Evolutionary conservation across 768 basidiomycete species (phyloP), one percentile per base, ranked within the genome.

Genomic region (Boletus barrowsii): DNA sequence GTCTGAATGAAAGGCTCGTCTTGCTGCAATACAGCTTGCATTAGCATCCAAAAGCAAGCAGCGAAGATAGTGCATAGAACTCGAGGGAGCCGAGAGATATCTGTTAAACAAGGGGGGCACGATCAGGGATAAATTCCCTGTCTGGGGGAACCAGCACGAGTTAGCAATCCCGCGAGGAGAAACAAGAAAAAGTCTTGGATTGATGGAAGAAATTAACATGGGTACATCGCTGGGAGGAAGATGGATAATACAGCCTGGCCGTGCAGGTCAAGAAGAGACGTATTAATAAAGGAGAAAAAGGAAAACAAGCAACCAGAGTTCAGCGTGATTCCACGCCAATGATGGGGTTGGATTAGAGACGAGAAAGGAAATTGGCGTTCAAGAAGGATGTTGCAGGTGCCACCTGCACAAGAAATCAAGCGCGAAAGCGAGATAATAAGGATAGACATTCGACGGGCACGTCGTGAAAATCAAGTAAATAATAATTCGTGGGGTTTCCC

Each of bases 381-480:
- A 54, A 50, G 20, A 53, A 35, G 33, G 47, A 52, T 44, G 35
- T 51, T 22, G 48, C 54, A 42, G 36, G 54, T 49, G 49, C 33
- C 53, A 53, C 54, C 40, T 56, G 55, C 43, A 55, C 58, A 53
- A 57, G 55, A 58, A 53, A 60, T 51, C 61, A 53, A 60, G 53
- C 54, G 49, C 32, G 49, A 60, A 52, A 62, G 56, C 52, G 37
- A 55, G 62, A 62, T 54, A 64, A 68, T 68, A 68, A 68, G 47
- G 59, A 68, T 68, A 68, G 64, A 59, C 58, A 57, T 20, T 26
- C 41, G 60, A 41, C 24, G 37, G 56, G 45, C 50, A 48, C 36
- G 51, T 62, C 53, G 37, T 60, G 30, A 41, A 62, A 49, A 42
- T 58, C 54, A 57, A 43, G 67, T 60, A 67, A 54, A 58, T 60